Base-by-base conservation (phyloP, 176 grass and related monocot species). In the Pontederia crassipes region DNA sequence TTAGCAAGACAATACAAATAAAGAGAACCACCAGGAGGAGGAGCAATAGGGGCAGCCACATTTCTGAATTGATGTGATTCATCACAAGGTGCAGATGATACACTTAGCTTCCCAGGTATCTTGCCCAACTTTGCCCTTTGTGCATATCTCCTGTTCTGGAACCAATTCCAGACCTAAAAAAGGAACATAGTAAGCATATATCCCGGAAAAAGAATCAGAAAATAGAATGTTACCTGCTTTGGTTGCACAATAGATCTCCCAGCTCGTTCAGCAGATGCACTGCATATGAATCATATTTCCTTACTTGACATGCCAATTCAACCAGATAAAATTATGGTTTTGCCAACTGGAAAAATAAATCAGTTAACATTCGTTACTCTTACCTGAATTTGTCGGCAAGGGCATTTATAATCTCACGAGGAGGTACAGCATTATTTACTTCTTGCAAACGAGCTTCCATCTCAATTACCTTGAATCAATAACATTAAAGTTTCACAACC, bases 101-200 rank as follows among this genome's bases (percentile, higher is more conserved):
- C 45, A 27, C 8, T 64, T 62, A 80, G 74, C 65, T 77, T 86
- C 1, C 60, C 62, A 17, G 82, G 20, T 56, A 62, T 59, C 52
- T 74, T 77, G 62, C 62, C 48, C n/a, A 55, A 75, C 63, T 87
- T 99, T 52, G 94, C 78, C 58, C 85, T 84, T 60, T 93, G 88
- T 62, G 88, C 86, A 79, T 99, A 91, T 64, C 94, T 85, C 72
- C 88, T 78, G 77, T 99, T 99, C 63, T 99, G 94, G 64, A 99
- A 99, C 94, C 94, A 99, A 57, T 93, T 99, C 94, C 94, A 99
- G 3, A 99, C 94, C 93, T 98, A 71, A 49, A 77, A 49, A 35
- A 72, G 35, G 8, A 54, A 17, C 55, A 27, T 3, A 48, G 28
- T 56, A 46, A 74, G n/a, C 12, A 29, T 17, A 45, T 15, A 12